Percentiles rank a stretch among this genome's conserved stretches.
These are phyloP conservation scores for Orbilia ellipsospora DNA, from an alignment of 2,329 filamentous ascomycete genomes.

Conservation along the genomic window DNA sequence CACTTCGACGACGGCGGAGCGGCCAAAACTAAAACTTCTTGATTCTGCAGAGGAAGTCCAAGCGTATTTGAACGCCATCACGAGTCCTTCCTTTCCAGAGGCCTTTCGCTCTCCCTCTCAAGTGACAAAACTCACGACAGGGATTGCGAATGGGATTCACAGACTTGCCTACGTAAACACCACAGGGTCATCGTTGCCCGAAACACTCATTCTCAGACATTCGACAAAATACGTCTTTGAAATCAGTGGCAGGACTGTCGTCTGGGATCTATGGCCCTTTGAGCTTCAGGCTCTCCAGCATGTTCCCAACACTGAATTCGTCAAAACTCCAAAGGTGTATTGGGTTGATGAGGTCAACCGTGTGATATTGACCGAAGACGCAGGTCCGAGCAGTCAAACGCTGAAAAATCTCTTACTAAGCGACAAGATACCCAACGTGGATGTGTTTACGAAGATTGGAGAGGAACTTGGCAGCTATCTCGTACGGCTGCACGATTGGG, in stretches of 20 bases:
- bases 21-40: constrained; percentile 1
- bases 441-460: constrained; percentile 40
- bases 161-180: constrained; percentile 28
- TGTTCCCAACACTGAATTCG: constrained; percentile 33
- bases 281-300: constrained; percentile 25
- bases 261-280: constrained; percentile 52
- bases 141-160: constrained; percentile 41
- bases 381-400: constrained; percentile 30
- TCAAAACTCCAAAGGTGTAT: constrained; percentile 46
- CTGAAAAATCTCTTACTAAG: constrained; percentile 36
- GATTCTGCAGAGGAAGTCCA: constrained; percentile 37
- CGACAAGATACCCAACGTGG: constrained; percentile 24
- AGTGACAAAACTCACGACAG: constrained; percentile 20
- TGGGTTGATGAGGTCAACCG: constrained; percentile 52
- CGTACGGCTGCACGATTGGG: constrained; percentile 33
- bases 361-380: constrained; percentile 47
- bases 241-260: constrained; percentile 21
- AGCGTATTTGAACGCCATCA: constrained; percentile 37
- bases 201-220: constrained; percentile 39
- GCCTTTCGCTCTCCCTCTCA: constrained; percentile 28
- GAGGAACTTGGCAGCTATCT: constrained; percentile 47
- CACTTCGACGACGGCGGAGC: constrained; percentile 9
- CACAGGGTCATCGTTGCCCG: constrained; percentile 7
- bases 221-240: constrained; percentile 44
- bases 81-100: constrained; percentile 35